Evolutionary conservation across 2,329 filamentous ascomycete species (phyloP).

Genomic region (Calonectria multiphialidica): DNA sequence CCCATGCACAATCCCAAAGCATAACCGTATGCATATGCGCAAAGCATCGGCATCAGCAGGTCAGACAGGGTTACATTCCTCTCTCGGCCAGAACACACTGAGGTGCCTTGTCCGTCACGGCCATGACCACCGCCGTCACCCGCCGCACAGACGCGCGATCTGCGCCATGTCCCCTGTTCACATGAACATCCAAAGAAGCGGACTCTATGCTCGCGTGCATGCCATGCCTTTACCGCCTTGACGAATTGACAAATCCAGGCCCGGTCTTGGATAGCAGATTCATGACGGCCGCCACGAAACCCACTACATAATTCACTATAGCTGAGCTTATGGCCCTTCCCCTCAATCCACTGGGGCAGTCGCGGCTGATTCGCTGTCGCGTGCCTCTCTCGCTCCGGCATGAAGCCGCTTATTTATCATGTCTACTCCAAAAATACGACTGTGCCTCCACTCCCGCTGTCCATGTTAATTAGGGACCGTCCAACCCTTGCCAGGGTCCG

Average conservation of each 20-base stretch:
- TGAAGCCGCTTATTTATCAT: neutral
- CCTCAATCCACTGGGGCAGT: neutral
- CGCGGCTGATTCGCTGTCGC: neutral
- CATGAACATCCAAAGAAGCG: conserved; percentile 1
- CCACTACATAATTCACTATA: neutral
- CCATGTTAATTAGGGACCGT: conserved; percentile 1
- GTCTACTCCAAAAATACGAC: conserved; percentile 5
- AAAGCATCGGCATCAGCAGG: conserved; percentile 5
- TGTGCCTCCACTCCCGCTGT: neutral
- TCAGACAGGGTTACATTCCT: neutral
- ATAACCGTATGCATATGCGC: conserved; percentile 8
- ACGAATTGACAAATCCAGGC: neutral
- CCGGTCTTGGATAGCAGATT: neutral
- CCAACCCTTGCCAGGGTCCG: neutral
- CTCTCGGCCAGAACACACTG: neutral
- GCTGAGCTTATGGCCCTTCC: neutral
- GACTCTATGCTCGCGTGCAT: neutral
- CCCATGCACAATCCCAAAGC: neutral
- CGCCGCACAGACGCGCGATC: conserved; percentile 13
- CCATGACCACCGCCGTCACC: neutral
- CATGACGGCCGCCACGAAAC: neutral
- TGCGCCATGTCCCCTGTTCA: neutral
- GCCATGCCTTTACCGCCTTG: neutral
- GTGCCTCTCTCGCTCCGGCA: neutral
- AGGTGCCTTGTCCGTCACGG: neutral